phyloP scores from a whole-genome alignment of 768 basidiomycete genomes.

The Termitomyces sp. region DNA sequence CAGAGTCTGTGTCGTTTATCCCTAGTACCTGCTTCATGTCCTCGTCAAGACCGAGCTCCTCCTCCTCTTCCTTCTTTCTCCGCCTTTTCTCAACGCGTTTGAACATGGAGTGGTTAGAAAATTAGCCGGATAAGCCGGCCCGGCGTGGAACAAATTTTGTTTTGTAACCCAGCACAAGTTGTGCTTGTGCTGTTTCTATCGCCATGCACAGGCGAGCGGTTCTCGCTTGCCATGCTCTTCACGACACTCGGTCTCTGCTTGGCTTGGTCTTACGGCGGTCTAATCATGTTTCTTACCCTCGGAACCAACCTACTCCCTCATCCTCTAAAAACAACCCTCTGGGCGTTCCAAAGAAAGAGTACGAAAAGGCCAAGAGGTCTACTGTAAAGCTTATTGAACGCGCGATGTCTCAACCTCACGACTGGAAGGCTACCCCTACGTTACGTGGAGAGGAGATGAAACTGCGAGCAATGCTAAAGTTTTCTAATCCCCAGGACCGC shows the following conservation, averaged over 20 bases:
- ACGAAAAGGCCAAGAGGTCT: conserved; percentile 13
- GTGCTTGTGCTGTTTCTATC: neutral
- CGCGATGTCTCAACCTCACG: conserved; percentile 22
- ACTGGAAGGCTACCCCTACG: conserved; percentile 34
- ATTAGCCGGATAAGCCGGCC: conserved; percentile 13
- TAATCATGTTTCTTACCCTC: neutral
- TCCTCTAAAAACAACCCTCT: neutral
- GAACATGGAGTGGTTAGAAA: conserved; percentile 49
- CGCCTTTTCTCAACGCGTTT: conserved; percentile 72
- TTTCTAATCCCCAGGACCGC: neutral
- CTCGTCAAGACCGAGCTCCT: conserved; percentile 54
- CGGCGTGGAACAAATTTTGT: conserved; percentile 10
- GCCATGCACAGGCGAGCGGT: conserved; percentile 11
- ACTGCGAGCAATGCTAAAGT: conserved; percentile 17
- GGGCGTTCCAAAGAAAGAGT: conserved; percentile 5
- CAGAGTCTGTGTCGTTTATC: conserved; percentile 72
- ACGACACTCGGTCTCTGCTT: neutral
- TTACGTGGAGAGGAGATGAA: conserved; percentile 38
- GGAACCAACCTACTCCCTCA: neutral
- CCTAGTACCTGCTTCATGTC: conserved; percentile 56
- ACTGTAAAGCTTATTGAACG: conserved; percentile 31
- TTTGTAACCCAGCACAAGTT: neutral
- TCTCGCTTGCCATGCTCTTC: conserved; percentile 2
- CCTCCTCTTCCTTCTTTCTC: conserved; percentile 58
- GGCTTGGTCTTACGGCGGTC: neutral